Conservation (phyloP, 257 asterid genomes). For the Solanum corneliomulleri region DNA sequence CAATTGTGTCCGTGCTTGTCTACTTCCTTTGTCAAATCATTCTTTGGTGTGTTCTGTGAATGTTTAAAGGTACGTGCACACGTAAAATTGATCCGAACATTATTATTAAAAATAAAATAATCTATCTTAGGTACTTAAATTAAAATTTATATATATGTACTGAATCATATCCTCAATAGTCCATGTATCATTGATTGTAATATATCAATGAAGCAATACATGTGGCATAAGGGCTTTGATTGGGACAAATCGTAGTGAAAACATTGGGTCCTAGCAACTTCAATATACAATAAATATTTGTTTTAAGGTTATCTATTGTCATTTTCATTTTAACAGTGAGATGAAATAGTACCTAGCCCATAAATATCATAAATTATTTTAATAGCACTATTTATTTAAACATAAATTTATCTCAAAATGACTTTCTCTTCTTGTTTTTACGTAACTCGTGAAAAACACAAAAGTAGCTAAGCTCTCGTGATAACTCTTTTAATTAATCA, state of each 20-base stretch:
- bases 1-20: neutral
- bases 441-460: neutral
- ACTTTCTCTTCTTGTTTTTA: neutral
- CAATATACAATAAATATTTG: neutral
- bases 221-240: neutral
- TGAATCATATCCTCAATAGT: neutral
- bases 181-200: neutral
- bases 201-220: neutral
- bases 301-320: neutral
- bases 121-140: neutral
- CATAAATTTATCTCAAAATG: neutral
- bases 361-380: neutral
- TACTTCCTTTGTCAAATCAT: neutral
- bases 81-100: neutral
- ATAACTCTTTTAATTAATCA: neutral
- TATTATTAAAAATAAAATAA: neutral
- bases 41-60: neutral
- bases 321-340: neutral
- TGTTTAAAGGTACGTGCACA: neutral
- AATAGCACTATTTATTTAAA: neutral
- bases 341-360: neutral
- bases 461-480: neutral
- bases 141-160: neutral
- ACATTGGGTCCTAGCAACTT: neutral
- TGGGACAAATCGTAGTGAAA: neutral